Conservation (phyloP, 2,329 filamentous ascomycete species). For the Botrytis galanthina region DNA sequence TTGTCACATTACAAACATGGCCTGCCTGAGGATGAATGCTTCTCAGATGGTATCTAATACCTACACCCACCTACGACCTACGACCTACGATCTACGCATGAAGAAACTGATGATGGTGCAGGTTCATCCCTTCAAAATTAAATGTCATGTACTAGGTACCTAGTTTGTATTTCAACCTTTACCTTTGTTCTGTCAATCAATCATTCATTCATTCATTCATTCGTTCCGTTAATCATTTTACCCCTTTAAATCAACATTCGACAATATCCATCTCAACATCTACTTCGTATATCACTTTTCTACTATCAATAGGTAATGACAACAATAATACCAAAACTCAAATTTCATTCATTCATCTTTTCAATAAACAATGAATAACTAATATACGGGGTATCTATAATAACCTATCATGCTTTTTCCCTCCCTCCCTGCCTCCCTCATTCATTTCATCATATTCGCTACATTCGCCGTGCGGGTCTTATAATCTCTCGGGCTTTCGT, state of each 20-base stretch:
- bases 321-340: background rate
- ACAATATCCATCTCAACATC: background rate
- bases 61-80: background rate
- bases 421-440: background rate
- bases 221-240: background rate
- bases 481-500: constrained; percentile 85
- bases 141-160: background rate
- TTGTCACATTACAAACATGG: background rate
- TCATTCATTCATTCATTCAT: too few species aligned
- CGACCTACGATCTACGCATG: background rate
- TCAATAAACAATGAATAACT: background rate
- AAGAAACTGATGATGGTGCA: constrained; percentile 12
- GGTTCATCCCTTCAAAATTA: background rate
- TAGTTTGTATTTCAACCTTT: background rate
- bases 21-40: background rate
- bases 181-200: background rate
- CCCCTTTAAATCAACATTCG: background rate
- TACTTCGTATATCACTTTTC: background rate
- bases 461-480: constrained; percentile 57
- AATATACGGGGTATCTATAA: background rate
- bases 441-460: constrained; percentile 35
- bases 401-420: background rate
- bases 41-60: background rate
- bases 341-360: background rate
- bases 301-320: background rate